Evolutionary conservation across 306 rosid genomes (phyloP).

Genomic region (Canavalia ensiformis): DNA sequence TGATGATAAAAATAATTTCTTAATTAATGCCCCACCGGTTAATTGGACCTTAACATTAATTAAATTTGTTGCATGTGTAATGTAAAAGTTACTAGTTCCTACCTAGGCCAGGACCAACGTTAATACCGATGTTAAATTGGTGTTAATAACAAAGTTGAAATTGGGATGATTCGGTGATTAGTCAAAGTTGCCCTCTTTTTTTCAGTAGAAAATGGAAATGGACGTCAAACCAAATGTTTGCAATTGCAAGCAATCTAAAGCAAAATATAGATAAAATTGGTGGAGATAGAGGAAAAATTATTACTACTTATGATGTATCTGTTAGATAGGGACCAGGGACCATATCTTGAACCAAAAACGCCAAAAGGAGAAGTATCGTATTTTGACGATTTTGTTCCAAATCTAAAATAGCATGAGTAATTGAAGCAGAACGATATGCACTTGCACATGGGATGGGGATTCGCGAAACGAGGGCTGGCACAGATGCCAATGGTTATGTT

Average conservation of each 20-base stretch:
- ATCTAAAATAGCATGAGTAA: background rate
- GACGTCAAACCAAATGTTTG: background rate
- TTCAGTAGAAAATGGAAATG: background rate
- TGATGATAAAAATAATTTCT: no score
- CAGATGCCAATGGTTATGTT: slow-evolving; percentile 36
- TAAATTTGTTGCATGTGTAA: no score
- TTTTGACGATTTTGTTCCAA: background rate
- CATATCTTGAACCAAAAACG: background rate
- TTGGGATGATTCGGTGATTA: background rate
- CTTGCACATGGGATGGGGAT: slow-evolving; percentile 24
- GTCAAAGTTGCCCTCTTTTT: background rate
- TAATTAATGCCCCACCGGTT: no score
- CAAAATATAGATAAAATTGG: background rate
- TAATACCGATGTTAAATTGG: background rate
- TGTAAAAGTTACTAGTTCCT: no score
- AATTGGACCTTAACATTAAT: no score
- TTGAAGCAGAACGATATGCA: background rate
- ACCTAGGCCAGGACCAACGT: no score
- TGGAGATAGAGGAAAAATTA: background rate
- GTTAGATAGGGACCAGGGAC: slow-evolving; percentile 18
- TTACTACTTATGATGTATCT: no score
- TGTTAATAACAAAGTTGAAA: background rate
- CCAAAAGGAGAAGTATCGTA: background rate
- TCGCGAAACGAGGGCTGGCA: slow-evolving; percentile 22
- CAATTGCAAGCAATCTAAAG: slow-evolving; percentile 41